Conservation (phyloP, 768 basidiomycete genomes). For the Hortiboletus flavorubellus region DNA sequence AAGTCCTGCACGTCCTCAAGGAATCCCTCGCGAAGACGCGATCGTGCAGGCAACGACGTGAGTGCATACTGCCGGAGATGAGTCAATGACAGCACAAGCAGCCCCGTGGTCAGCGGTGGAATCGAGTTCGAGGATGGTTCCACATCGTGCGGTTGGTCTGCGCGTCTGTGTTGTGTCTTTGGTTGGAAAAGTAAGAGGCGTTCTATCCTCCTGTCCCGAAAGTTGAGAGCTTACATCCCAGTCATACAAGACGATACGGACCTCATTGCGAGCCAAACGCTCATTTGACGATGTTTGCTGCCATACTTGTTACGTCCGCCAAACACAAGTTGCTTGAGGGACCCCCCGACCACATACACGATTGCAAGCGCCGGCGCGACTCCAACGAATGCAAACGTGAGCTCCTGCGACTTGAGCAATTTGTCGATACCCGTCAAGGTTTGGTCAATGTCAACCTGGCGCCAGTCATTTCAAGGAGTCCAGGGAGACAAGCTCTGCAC, state of each 20-base stretch:
- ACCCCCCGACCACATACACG: conserved; percentile 64
- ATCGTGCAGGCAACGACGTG: conserved; percentile 50
- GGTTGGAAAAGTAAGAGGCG: conserved; percentile 58
- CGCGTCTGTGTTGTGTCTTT: conserved; percentile 18
- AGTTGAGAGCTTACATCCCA: conserved; percentile 6
- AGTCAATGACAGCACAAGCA: conserved; percentile 68
- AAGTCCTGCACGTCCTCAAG: conserved; percentile 81
- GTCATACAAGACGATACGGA: conserved; percentile 16
- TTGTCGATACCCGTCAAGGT: conserved; percentile 90
- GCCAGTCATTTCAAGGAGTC: background rate
- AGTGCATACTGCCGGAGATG: conserved; percentile 65
- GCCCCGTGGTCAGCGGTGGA: conserved; percentile 63
- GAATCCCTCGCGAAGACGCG: conserved; percentile 71
- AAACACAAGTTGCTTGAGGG: conserved; percentile 46
- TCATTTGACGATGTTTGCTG: conserved; percentile 47
- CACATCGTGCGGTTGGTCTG: background rate
- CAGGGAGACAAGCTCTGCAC: background rate
- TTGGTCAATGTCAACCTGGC: conserved; percentile 87
- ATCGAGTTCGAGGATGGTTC: conserved; percentile 17
- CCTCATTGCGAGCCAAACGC: conserved; percentile 75
- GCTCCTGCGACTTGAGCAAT: conserved; percentile 87
- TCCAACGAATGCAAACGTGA: conserved; percentile 96
- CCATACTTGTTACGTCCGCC: conserved; percentile 56
- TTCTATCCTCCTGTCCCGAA: conserved; percentile 54
- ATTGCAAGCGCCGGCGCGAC: conserved; percentile 86